Conservation (phyloP, 1,284 basidiomycete species). For the Trichosporon inkin region DNA sequence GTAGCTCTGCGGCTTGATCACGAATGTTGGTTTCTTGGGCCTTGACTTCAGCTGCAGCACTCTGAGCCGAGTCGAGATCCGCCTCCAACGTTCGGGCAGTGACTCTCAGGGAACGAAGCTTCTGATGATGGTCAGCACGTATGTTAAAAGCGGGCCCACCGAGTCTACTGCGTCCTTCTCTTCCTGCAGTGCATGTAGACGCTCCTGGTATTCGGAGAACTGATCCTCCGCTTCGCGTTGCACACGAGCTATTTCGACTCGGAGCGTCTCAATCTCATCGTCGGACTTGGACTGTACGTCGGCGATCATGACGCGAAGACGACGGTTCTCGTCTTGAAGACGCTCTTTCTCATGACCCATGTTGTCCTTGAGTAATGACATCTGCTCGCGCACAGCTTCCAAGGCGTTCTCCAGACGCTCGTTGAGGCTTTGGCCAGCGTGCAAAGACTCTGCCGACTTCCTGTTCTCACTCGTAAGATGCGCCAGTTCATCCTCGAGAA, state of each 20-base stretch:
- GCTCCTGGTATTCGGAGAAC: not conserved
- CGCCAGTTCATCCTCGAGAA: slow-evolving; percentile 47
- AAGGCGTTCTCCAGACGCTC: slow-evolving; percentile 31
- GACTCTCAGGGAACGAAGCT: not conserved
- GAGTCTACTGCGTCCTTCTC: slow-evolving; percentile 13
- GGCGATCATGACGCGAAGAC: slow-evolving; percentile 29
- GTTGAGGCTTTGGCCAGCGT: slow-evolving; percentile 14
- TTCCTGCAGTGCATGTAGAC: not conserved
- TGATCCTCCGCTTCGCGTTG: slow-evolving; percentile 10
- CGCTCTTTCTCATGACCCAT: slow-evolving; percentile 30
- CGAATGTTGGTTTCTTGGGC: not conserved
- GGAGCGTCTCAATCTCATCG: slow-evolving; percentile 24
- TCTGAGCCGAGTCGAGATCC: not conserved
- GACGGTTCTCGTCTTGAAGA: slow-evolving; percentile 31
- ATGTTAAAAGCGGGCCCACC: not conserved
- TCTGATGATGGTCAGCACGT: not conserved
- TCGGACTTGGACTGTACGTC: slow-evolving; percentile 24
- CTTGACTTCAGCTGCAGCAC: not conserved
- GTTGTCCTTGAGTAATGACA: slow-evolving; percentile 33
- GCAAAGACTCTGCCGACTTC: slow-evolving; percentile 22
- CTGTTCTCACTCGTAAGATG: slow-evolving; percentile 29
- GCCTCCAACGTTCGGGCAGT: not conserved
- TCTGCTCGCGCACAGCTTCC: slow-evolving; percentile 31
- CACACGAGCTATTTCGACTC: not conserved
- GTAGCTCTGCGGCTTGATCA: not conserved